Evolutionary conservation across 169 alveolate species (phyloP).

Genomic region (Plasmodium sp.): DNA sequence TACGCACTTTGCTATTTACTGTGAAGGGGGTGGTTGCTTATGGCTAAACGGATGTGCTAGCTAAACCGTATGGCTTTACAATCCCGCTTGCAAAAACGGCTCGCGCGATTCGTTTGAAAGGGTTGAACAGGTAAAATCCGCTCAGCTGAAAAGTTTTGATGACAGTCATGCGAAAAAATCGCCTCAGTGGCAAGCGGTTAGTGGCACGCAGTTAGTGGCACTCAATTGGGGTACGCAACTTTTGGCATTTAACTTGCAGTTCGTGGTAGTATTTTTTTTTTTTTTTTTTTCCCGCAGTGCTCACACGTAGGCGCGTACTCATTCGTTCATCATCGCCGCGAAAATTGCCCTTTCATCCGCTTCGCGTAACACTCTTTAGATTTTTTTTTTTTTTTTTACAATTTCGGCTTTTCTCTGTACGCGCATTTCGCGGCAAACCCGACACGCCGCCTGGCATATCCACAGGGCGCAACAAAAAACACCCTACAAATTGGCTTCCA

Average conservation of each 20-base stretch:
- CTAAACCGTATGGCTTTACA: neutral
- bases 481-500: neutral
- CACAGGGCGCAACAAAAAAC: neutral
- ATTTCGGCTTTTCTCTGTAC: neutral
- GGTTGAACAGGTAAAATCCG: neutral
- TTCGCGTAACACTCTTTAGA: neutral
- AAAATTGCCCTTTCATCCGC: neutral
- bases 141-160: neutral
- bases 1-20: neutral
- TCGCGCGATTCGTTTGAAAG: neutral
- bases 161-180: neutral
- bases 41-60: neutral
- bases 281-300: neutral
- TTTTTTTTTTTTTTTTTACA: conserved; percentile 27
- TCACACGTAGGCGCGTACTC: neutral
- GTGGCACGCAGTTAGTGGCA: neutral
- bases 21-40: neutral
- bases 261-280: neutral
- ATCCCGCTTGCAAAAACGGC: neutral
- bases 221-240: neutral
- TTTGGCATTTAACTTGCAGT: neutral
- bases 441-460: neutral
- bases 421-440: neutral
- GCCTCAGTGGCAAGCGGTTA: neutral
- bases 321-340: neutral